Base-by-base conservation (phyloP, 345 rosid genomes). In the Salix exigua region DNA sequence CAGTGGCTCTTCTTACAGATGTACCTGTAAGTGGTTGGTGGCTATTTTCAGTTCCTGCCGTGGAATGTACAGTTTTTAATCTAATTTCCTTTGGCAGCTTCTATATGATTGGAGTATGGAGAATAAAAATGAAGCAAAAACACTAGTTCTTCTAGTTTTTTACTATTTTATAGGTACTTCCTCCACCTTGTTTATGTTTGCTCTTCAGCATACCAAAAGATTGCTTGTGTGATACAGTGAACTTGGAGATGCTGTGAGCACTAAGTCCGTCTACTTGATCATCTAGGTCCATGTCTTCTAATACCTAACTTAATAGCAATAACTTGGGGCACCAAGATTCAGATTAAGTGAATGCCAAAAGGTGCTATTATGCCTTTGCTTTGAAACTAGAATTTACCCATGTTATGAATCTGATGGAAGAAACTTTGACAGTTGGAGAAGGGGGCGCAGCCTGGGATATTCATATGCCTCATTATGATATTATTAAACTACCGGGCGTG, bases 81-180 rank as follows among this genome's bases (percentile, higher is more conserved):
- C 73, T 40, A 61, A 21, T 46, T 63, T 8, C 21, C 2, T 42
- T 40, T 78, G 84, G 82, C 88, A 88, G 91, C 81, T 88, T 60
- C 88, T 86, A 40, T 87, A 87, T 82, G 78, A 85, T 82, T 86
- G 88, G 83, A 84, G 69, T 46, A 75, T 58, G 63, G 74, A 73
- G 73, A 53, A 74, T 71, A 68, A 60, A 37, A 70, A 76, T 78
- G 83, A 79, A 73, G 79, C 81, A 69, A 82, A 55, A 70, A 80
- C 86, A 66, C 75, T 81, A 51, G 40, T 84, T 62, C 85, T 86
- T 68, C 81, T 86, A 69, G 81, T 87, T 73, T 42, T 88, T 50
- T 88, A 86, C 79, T 86, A 88, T 79, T 83, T 88, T 74, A 85
- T 88, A 76, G 94, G 94, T 90, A 86, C 69, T 85, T 61, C 21